phyloP scores from a whole-genome alignment of 768 basidiomycete species.

The Panellus pusillus region DNA sequence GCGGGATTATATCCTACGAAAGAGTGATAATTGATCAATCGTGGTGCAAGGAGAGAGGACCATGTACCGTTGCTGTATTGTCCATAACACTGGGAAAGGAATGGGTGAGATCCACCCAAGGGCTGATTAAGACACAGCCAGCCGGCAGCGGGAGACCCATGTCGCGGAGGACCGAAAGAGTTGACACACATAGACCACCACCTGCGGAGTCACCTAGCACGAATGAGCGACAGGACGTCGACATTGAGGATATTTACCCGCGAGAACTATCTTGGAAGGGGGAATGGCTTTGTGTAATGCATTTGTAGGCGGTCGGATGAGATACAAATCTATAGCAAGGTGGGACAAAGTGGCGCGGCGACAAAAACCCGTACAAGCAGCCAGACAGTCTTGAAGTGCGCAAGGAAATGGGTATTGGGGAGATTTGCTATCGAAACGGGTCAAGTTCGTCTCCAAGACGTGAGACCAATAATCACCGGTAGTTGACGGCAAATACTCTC shows the following conservation, averaged over 20 bases:
- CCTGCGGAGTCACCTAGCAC: constrained; percentile 67
- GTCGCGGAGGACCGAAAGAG: constrained; percentile 68
- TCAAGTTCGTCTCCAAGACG: neutral
- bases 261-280: constrained; percentile 70
- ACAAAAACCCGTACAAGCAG: constrained; percentile 53
- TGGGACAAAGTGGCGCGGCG: neutral
- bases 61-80: constrained; percentile 60
- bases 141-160: constrained; percentile 68
- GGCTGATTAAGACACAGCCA: constrained; percentile 76
- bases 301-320: constrained; percentile 65
- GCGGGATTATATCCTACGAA: constrained; percentile 64
- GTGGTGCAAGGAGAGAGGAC: neutral
- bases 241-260: constrained; percentile 31
- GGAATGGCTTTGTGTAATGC: constrained; percentile 64
- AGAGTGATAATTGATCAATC: neutral
- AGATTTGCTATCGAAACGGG: constrained; percentile 52
- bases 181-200: constrained; percentile 61
- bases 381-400: constrained; percentile 72
- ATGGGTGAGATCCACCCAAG: constrained; percentile 87
- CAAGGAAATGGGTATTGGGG: constrained; percentile 87
- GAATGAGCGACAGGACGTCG: neutral
- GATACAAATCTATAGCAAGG: constrained; percentile 57
- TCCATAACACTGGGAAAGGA: constrained; percentile 74
- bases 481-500: constrained; percentile 64
- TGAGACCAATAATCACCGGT: constrained; percentile 30